Evolutionary conservation across 306 rosid species (phyloP).

Genomic region (Carpinus viminea): DNA sequence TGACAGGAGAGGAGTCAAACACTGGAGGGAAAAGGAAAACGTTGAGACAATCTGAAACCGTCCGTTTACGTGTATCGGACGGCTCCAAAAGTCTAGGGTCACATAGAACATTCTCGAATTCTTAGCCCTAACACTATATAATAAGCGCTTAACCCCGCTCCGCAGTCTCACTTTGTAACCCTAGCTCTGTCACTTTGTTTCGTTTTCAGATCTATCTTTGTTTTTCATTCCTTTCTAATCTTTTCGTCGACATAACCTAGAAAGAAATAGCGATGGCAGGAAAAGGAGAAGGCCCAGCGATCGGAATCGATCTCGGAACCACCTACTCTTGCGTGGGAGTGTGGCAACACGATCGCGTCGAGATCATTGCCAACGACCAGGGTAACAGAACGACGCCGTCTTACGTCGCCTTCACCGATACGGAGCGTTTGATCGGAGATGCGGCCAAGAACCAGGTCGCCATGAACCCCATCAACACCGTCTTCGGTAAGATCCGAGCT

Average conservation of each 20-base stretch:
- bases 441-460: conserved; percentile 74
- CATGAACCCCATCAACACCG: conserved; percentile 65
- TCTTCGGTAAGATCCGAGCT: conserved; percentile 49
- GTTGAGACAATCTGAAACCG: background rate
- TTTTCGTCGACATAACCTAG: background rate
- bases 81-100: conserved; percentile 9
- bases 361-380: conserved; percentile 70
- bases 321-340: conserved; percentile 73
- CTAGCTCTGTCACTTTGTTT: background rate
- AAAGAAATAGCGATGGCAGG: conserved; percentile 43
- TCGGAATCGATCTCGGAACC: conserved; percentile 72
- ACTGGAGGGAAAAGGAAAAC: background rate
- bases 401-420: conserved; percentile 55
- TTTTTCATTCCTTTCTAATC: background rate
- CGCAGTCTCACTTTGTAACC: background rate
- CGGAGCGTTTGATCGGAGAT: conserved; percentile 63
- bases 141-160: background rate
- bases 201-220: conserved; percentile 7
- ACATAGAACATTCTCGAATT: conserved; percentile 55
- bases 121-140: conserved; percentile 34
- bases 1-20: background rate
- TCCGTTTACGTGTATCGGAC: conserved; percentile 9
- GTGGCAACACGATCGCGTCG: conserved; percentile 69
- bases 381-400: conserved; percentile 76
- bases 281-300: conserved; percentile 71